Evolutionary conservation across 257 asterid genomes (phyloP).

Genomic region (Orobanche coerulescens): DNA sequence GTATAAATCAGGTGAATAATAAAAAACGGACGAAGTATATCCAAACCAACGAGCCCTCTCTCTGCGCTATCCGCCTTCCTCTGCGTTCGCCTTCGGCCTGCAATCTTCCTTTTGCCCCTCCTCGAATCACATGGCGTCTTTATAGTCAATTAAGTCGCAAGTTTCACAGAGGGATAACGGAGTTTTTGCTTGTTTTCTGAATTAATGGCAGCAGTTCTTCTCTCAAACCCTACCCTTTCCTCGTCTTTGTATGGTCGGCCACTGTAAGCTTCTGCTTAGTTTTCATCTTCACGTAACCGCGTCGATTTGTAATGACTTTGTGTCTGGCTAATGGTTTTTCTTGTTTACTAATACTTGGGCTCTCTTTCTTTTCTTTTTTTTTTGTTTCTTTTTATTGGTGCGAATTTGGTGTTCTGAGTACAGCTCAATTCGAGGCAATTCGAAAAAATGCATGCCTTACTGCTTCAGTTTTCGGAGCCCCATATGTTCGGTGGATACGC

Average conservation of each 20-base stretch:
- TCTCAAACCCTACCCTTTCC: conserved; percentile 43
- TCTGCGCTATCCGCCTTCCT: background rate
- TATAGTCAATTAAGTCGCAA: background rate
- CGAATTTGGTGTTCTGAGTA: conserved; percentile 2
- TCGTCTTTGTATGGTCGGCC: conserved; percentile 50
- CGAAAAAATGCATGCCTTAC: conserved; percentile 19
- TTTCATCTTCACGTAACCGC: background rate
- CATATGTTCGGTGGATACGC: conserved; percentile 52
- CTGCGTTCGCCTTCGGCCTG: background rate
- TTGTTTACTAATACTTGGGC: background rate
- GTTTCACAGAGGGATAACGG: background rate
- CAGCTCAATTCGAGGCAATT: conserved; percentile 38
- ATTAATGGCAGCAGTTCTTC: conserved; percentile 57
- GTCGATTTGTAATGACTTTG: background rate
- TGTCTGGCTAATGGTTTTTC: background rate
- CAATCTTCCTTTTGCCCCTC: background rate
- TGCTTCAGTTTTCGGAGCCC: conserved; percentile 28
- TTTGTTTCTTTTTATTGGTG: background rate
- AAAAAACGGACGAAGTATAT: conserved; percentile 5
- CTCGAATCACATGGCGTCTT: conserved; percentile 14
- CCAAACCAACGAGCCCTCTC: background rate
- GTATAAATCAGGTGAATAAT: too few relatives aligned
- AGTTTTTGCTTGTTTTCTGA: background rate
- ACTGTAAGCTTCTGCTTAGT: conserved; percentile 32
- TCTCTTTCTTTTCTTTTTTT: background rate